Evolutionary conservation across 768 basidiomycete species (phyloP), one percentile per base, ranked within the genome.

Genomic region (Leccinellum luteum): DNA sequence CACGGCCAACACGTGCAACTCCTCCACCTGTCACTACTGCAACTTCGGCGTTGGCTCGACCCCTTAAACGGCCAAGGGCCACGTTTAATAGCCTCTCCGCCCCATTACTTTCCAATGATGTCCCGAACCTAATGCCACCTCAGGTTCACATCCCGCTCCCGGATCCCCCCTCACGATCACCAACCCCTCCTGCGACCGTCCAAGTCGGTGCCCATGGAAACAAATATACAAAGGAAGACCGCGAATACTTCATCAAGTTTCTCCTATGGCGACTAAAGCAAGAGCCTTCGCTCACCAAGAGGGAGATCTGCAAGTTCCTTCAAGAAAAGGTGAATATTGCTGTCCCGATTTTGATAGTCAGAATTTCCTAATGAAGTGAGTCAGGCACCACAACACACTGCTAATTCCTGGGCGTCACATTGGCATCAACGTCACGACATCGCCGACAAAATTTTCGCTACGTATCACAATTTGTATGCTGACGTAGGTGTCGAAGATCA

Each of bases 361-460:
- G 27, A 25, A 21, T 58, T 32, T 15, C 17, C 54, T 62, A 43
- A 69, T 27, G 45, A 62, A 53, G 52, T 38, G 54, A 45, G 43
- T 34, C 60, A 89, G 87, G 84, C 78, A n/a, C 85, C 86, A 32
- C 85, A 88, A 69, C 87, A 89, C 63, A 80, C 73, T 38, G 64
- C 74, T n/a, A 71, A 70, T 31, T 89, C 86, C 1, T 89, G 87
- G 87, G 73, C 74, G 23, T 81, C 83, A n/a, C 81, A 85, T 63
- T 89, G 87, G 87, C 80, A 79, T 6, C 78, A 78, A 53, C 78
- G 83, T 54, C 84, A 87, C 56, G 85, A 87, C 62, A 66, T 87
- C 27, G 85, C 85, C 1, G 87, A 87, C 63, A 85, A 86, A 64
- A 85, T 86, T 27, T 64, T 86, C 19, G 67, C 71, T 3, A 59